Conservation (phyloP, 202 grass and related monocot genomes). For the Zoysia matrella region DNA sequence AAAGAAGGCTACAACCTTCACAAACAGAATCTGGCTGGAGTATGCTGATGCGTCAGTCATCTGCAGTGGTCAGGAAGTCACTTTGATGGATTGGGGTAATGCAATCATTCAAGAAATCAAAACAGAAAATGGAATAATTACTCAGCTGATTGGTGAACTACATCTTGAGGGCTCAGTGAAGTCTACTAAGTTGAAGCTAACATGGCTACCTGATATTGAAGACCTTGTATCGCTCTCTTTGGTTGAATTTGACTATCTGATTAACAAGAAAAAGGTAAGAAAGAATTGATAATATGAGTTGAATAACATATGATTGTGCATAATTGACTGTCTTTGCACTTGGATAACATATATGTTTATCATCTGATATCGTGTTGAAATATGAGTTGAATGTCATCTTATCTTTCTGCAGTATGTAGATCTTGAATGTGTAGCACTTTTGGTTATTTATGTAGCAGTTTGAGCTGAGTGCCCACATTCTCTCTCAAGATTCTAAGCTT, state of each 20-base stretch:
- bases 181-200: slow-evolving; percentile 86
- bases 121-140: slow-evolving; percentile 63
- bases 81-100: slow-evolving; percentile 98
- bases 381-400: neutral
- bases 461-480: neutral
- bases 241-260: slow-evolving; percentile 89
- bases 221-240: slow-evolving; percentile 69
- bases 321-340: neutral
- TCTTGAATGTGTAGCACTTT: neutral
- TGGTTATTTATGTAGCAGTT: slow-evolving; percentile 5
- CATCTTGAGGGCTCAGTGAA: slow-evolving; percentile 90
- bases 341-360: neutral
- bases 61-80: slow-evolving; percentile 69
- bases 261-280: slow-evolving; percentile 94
- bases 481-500: neutral
- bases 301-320: neutral
- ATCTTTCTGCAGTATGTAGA: neutral
- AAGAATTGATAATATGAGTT: too few relatives aligned
- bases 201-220: slow-evolving; percentile 84
- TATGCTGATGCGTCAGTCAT: slow-evolving; percentile 71
- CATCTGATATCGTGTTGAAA: slow-evolving; percentile 8
- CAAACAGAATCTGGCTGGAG: slow-evolving; percentile 81
- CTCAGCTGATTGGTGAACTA: slow-evolving; percentile 76
- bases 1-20: slow-evolving; percentile 82
- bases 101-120: slow-evolving; percentile 85